phyloP scores from a whole-genome alignment of 352 stramenopile genomes.

The Phytophthora sp. region DNA sequence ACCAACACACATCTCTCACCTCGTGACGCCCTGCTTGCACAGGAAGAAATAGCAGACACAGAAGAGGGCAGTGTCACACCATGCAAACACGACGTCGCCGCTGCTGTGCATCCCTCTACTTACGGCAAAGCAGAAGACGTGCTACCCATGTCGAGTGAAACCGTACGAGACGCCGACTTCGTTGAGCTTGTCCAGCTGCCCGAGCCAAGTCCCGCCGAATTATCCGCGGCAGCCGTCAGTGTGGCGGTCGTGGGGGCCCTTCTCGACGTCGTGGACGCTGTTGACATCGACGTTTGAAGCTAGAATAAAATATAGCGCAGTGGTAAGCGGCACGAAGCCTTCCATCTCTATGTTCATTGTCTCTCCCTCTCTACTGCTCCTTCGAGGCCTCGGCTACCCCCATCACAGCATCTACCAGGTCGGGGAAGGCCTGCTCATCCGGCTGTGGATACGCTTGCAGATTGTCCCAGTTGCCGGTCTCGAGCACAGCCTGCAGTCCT shows the following conservation, averaged over 20 bases:
- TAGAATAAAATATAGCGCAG: slow-evolving; percentile 4
- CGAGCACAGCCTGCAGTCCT: slow-evolving; percentile 41
- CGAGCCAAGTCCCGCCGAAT: slow-evolving; percentile 23
- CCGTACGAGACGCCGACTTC: slow-evolving; percentile 23
- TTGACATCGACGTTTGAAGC: slow-evolving; percentile 21
- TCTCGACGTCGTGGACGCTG: slow-evolving; percentile 24
- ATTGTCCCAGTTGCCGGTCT: slow-evolving; percentile 43
- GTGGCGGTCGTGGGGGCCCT: slow-evolving; percentile 28
- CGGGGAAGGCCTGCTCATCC: slow-evolving; percentile 70
- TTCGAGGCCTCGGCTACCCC: slow-evolving; percentile 26
- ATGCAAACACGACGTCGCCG: neutral
- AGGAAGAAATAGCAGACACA: neutral
- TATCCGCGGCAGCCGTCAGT: slow-evolving; percentile 18
- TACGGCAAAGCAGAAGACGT: neutral
- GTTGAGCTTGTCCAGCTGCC: slow-evolving; percentile 26
- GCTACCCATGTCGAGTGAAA: neutral
- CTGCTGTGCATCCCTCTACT: neutral
- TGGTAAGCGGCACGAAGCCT: too few species aligned
- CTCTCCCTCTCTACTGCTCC: slow-evolving; percentile 21
- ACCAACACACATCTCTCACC: neutral
- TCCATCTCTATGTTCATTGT: slow-evolving; percentile 9
- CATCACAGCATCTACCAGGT: slow-evolving; percentile 67
- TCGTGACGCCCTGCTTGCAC: neutral
- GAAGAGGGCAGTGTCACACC: neutral
- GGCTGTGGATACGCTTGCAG: slow-evolving; percentile 62